Percentiles rank a stretch among this genome's conserved stretches.
Conservation (phyloP, 2,329 filamentous ascomycete species). For the Colletotrichum neosansevieriae region DNA sequence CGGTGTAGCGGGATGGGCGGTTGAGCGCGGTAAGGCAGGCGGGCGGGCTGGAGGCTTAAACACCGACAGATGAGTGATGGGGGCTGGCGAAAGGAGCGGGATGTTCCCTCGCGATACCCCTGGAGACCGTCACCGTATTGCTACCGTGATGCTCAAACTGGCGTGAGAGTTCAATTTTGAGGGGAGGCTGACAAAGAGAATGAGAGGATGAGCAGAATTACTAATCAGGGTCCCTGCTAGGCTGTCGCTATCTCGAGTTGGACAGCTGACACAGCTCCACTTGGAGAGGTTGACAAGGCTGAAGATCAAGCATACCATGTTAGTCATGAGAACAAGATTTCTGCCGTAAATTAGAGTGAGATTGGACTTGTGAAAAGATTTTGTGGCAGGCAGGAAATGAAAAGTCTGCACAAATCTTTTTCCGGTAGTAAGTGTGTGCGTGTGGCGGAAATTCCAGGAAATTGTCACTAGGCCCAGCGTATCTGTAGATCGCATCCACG, state of each 20-base stretch:
- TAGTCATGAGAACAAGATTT: constrained; percentile 14
- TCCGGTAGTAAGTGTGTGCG: too few species aligned
- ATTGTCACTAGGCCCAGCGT: not conserved
- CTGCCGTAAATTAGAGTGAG: not conserved
- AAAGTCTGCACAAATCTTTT: constrained; percentile 1
- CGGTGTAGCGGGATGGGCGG: constrained; percentile 18
- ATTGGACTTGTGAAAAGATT: not conserved
- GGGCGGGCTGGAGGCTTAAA: not conserved
- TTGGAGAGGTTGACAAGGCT: not conserved
- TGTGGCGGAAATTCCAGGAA: too few species aligned
- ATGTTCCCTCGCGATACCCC: not conserved
- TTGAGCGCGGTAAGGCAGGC: constrained; percentile 22
- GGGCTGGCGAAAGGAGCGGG: not conserved
- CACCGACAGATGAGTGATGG: too few species aligned
- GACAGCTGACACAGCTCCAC: not conserved
- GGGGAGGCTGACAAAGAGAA: too few species aligned
- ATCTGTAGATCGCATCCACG: not conserved
- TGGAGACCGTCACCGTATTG: not conserved
- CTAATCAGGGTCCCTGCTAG: not conserved
- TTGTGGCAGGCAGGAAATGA: not conserved
- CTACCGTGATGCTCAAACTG: not conserved
- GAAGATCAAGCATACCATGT: constrained; percentile 8
- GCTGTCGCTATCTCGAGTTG: not conserved
- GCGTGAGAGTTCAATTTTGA: not conserved
- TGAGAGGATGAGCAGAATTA: not conserved